Evolutionary conservation across 441 rosid genomes (phyloP).

Genomic region (Iberis amara): DNA sequence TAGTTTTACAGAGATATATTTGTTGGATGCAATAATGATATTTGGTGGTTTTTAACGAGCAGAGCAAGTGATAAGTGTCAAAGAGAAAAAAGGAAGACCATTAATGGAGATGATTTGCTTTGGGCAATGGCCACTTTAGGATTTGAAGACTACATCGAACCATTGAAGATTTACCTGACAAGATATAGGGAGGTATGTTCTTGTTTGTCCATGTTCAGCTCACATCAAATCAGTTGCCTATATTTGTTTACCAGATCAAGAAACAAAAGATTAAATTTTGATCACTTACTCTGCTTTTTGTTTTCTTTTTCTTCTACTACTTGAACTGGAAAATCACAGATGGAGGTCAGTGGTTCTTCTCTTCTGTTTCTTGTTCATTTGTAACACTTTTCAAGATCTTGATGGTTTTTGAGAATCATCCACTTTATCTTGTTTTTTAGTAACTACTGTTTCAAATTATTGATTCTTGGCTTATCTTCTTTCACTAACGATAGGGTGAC

Average conservation of each 20-base stretch:
- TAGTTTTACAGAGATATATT: neutral
- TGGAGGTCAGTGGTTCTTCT: conserved; percentile 62
- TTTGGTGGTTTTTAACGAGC: conserved; percentile 17
- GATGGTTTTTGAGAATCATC: conserved; percentile 12
- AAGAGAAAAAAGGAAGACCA: conserved; percentile 95
- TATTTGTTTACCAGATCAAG: neutral
- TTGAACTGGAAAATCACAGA: conserved; percentile 40
- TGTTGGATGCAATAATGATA: conserved; percentile 2
- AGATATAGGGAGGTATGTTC: conserved; percentile 79
- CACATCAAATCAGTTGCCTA: neutral
- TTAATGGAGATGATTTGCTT: conserved; percentile 91
- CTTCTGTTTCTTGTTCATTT: conserved; percentile 5
- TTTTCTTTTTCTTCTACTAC: conserved; percentile 10
- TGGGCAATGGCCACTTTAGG: conserved; percentile 99
- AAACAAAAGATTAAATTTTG: neutral
- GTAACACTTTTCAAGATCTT: neutral
- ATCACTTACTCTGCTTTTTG: conserved; percentile 27
- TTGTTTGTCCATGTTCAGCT: conserved; percentile 9
- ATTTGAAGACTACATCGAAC: conserved; percentile 94
- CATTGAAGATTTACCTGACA: conserved; percentile 68
- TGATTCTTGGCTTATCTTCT: neutral
- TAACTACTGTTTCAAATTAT: neutral
- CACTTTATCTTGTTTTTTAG: neutral
- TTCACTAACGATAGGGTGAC: conserved; percentile 45
- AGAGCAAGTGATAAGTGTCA: conserved; percentile 99